Evolutionary conservation across 176 grass and related monocot genomes (phyloP), one percentile per base, ranked within the genome.

Genomic region (Carex littledalei): DNA sequence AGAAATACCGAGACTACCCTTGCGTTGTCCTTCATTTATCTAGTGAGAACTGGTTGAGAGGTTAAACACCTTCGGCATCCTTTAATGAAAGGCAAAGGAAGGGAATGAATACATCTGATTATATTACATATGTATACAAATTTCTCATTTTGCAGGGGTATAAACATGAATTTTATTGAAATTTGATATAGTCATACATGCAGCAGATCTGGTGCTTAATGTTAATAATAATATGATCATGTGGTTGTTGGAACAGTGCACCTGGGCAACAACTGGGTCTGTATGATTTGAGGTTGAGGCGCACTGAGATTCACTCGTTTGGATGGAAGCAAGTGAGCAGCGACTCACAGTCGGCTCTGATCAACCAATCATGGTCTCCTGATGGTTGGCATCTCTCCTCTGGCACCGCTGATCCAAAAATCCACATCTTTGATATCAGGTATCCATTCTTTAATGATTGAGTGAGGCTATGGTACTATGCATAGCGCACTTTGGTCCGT

Each of bases 291-390:
- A 88, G 93, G 83, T 83, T 98, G 53, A 79, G 91, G 71, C 91
- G 94, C 77, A 94, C 88, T 2, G 96, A 98, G 67, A 87, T 98
- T 67, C 96, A 98, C 69, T 68, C 80, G 1, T 88, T 98, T 18
- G 96, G 96, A 76, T 98, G 96, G 96, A 98, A 98, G 55, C 96
- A 98, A 86, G 81, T 90, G 80, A 90, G 77, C 64, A 95, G 96
- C 5, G 96, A 98, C 86, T 95, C 96, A 50, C 96, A 95, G 70
- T 98, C 96, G 9, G 96, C 96, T 85, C 88, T 98, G 4, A 94
- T 98, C 82, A 98, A 95, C 60, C 96, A 98, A 77, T 91, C 96
- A 26, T 95, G 96, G 96, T 99, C 96, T 88, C 91, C 96, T 0
- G 91, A 95, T 67, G 96, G 96, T 49, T 92, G 88, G 84, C 89